Base-by-base conservation (phyloP, 2,329 filamentous ascomycete genomes). In the Monilinia fructicola region DNA sequence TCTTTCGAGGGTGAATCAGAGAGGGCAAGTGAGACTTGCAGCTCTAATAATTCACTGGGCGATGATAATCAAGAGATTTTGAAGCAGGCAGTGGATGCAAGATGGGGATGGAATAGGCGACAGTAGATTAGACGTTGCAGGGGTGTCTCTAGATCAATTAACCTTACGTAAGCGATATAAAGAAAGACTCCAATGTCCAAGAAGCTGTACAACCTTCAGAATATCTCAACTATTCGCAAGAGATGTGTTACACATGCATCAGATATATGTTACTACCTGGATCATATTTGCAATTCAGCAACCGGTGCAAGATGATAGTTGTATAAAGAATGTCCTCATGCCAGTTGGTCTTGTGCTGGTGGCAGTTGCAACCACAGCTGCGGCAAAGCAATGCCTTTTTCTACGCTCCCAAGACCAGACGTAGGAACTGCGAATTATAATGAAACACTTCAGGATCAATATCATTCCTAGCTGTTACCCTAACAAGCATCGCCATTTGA, bases 1-100 rank as follows among this genome's bases (percentile, higher is more conserved):
- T 73, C 52, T 59, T 70, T 73, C 44, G 65, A 59, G 4, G 16
- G 44, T 23, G 31, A 54, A 35, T 21, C 46, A 26, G 31, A 54
- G 23, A 52, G 61, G 46, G 55, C 54, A 40, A 42, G 61, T 42
- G 38, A 67, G 53, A 42, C 42, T 55, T 59, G 44, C 40, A 42
- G 59, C 66, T 63, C 56, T 55, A 31, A 52, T 52, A 40, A 26
- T 26, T 61, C 31, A 50, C 21, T 50, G 44, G 44, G 23, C 46
- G 44, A 61, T 50, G 44, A 61, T 50, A 6, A 48, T 60, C 56
- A 48, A 48, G 31, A 35, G 42, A n/a, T 61, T 40, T 61, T 26
- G 58, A 61, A 61, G 58, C 58, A 38, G 28, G 58, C 58, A 38
- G 28, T 50, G 50, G 31, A 50, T 60, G 44, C 58, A 28, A 21